Conservation (phyloP, 2,329 filamentous ascomycete genomes). For the Thelonectria blattea region DNA sequence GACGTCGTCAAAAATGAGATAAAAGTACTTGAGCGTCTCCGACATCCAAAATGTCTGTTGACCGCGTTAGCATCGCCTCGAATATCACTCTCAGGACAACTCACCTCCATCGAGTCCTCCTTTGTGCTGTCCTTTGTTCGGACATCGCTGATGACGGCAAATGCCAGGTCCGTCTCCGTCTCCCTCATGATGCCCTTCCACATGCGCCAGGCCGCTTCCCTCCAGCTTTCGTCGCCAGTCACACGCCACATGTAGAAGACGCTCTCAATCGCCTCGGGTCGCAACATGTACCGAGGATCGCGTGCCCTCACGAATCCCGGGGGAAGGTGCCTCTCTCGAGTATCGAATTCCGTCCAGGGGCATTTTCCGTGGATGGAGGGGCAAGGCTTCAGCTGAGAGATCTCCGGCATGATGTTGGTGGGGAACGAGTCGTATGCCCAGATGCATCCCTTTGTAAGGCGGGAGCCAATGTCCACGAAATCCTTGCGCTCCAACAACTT, state of each 20-base stretch:
- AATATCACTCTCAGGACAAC: conserved; percentile 26
- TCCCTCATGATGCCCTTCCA: conserved; percentile 50
- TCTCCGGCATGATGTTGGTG: conserved; percentile 62
- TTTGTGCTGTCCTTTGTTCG: conserved; percentile 39
- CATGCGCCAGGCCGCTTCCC: conserved; percentile 56
- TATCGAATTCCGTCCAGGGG: conserved; percentile 39
- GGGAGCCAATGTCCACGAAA: conserved; percentile 54
- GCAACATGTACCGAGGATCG: conserved; percentile 51
- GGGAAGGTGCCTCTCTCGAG: conserved; percentile 40
- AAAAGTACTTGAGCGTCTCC: conserved; percentile 82
- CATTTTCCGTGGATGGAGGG: conserved; percentile 44
- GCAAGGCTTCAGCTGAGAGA: conserved; percentile 48
- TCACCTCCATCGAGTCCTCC: conserved; percentile 68
- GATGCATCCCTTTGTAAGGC: conserved; percentile 58
- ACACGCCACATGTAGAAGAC: conserved; percentile 59
- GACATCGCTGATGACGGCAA: conserved; percentile 51
- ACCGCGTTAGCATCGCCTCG: conserved; percentile 21
- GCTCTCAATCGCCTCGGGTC: conserved; percentile 60
- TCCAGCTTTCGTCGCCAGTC: conserved; percentile 52
- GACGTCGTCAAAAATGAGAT: conserved; percentile 71
- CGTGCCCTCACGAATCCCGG: conserved; percentile 64
- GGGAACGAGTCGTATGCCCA: conserved; percentile 60
- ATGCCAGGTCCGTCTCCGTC: conserved; percentile 52
- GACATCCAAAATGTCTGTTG: conserved; percentile 70
- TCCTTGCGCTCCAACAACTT: conserved; percentile 60